phyloP scores from a whole-genome alignment of 1,284 basidiomycete genomes.

The Puccinia polysora region DNA sequence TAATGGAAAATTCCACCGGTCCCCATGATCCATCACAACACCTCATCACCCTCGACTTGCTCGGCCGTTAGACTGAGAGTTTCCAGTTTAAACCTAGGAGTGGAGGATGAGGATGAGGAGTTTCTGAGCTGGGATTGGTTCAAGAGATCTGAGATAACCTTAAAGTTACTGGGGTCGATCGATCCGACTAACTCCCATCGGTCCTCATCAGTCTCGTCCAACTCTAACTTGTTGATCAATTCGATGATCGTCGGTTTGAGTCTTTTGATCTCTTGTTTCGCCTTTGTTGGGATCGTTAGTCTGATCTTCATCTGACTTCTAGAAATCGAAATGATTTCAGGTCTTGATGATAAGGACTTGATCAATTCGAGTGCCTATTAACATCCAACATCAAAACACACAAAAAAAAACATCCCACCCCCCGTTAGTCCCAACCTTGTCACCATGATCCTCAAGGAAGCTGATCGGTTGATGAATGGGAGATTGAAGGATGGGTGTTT shows the following conservation, averaged over 20 bases:
- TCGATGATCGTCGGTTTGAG: constrained; percentile 70
- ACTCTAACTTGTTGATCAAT: constrained; percentile 75
- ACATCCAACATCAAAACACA: not conserved
- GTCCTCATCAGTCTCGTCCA: constrained; percentile 65
- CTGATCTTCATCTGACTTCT: constrained; percentile 87
- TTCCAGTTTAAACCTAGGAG: constrained; percentile 63
- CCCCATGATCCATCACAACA: not conserved
- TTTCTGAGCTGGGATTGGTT: constrained; percentile 58
- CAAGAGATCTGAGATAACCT: constrained; percentile 79
- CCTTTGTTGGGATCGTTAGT: constrained; percentile 68
- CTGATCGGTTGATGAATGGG: too few species aligned
- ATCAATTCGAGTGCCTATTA: constrained; percentile 82
- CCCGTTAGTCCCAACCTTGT: not conserved
- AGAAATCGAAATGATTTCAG: constrained; percentile 80
- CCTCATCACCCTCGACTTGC: constrained; percentile 35
- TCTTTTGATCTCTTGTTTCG: constrained; percentile 66
- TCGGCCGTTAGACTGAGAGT: constrained; percentile 38
- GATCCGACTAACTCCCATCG: constrained; percentile 86
- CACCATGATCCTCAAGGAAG: too few species aligned
- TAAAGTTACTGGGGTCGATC: constrained; percentile 89
- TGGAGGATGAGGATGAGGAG: constrained; percentile 59
- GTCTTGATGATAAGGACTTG: constrained; percentile 67
- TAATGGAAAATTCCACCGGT: not conserved
- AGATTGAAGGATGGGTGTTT: not conserved
- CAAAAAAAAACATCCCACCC: not conserved